Conservation (phyloP, 2,329 filamentous ascomycete genomes). For the Fusarium lyarnte region DNA sequence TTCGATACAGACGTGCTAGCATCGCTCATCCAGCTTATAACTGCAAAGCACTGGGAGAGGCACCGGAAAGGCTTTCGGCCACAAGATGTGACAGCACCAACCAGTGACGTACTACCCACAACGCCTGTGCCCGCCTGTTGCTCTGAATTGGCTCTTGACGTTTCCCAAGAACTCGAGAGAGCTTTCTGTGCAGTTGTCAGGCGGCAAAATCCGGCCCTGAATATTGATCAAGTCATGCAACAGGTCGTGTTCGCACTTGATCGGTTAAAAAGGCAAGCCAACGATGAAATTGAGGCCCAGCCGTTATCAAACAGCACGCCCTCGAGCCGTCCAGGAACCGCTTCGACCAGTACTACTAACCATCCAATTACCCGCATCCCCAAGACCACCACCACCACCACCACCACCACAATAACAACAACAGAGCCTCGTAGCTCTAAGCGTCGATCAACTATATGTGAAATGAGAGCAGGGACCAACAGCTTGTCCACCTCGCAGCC, state of each 20-base stretch:
- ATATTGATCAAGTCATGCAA: slow-evolving; percentile 56
- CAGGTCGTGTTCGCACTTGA: slow-evolving; percentile 54
- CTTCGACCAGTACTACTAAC: slow-evolving; percentile 20
- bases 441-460: slow-evolving; percentile 26
- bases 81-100: slow-evolving; percentile 45
- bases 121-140: slow-evolving; percentile 57
- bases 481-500: slow-evolving; percentile 37
- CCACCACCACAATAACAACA: slow-evolving; percentile 9
- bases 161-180: slow-evolving; percentile 57
- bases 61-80: slow-evolving; percentile 53
- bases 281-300: slow-evolving; percentile 21
- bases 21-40: slow-evolving; percentile 55
- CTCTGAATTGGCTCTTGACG: slow-evolving; percentile 57
- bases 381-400: slow-evolving; percentile 24
- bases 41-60: slow-evolving; percentile 57
- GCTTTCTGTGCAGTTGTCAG: slow-evolving; percentile 62
- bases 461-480: slow-evolving; percentile 17
- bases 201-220: slow-evolving; percentile 51
- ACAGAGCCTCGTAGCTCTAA: slow-evolving; percentile 26
- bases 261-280: slow-evolving; percentile 30
- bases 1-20: slow-evolving; percentile 27
- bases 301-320: slow-evolving; percentile 19
- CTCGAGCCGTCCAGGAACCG: slow-evolving; percentile 28
- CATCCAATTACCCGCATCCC: slow-evolving; percentile 36
- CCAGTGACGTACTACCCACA: slow-evolving; percentile 44